Evolutionary conservation across 2,329 filamentous ascomycete species (phyloP).

Genomic region (Calonectria pseudoturangicola): DNA sequence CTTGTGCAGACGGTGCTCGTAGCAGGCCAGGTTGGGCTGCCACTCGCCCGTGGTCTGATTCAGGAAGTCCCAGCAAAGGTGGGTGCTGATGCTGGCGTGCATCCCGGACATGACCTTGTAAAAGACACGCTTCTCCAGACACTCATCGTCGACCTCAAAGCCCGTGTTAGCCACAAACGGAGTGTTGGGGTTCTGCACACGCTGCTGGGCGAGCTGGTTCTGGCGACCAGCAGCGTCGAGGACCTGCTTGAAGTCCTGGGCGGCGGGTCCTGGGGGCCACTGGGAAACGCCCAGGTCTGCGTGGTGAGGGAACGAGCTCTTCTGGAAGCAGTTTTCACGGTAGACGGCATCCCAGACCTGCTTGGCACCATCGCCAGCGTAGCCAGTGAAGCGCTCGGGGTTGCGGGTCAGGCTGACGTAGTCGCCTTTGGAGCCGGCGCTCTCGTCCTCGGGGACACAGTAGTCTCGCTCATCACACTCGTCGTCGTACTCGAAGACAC

Average conservation of each 20-base stretch:
- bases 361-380: conserved; percentile 86
- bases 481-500: conserved; percentile 97
- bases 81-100: conserved; percentile 97
- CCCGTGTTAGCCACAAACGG: conserved; percentile 78
- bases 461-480: conserved; percentile 98
- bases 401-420: conserved; percentile 97
- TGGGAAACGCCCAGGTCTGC: conserved; percentile 70
- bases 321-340: conserved; percentile 95
- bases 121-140: conserved; percentile 98
- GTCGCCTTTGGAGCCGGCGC: conserved; percentile 89
- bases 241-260: conserved; percentile 77
- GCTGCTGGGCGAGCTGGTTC: conserved; percentile 74
- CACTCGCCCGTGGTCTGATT: conserved; percentile 96
- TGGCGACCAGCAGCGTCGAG: conserved; percentile 76
- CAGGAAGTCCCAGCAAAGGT: conserved; percentile 96
- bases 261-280: conserved; percentile 70
- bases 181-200: conserved; percentile 67
- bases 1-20: conserved; percentile 87
- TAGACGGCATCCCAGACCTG: conserved; percentile 99
- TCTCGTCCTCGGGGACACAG: conserved; percentile 96
- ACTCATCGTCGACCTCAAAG: conserved; percentile 90
- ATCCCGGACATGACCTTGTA: conserved; percentile 96
- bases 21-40: conserved; percentile 93
- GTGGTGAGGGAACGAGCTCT: conserved; percentile 77
- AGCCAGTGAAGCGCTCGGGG: conserved; percentile 96